phyloP scores from a whole-genome alignment of 2,329 filamentous ascomycete genomes.

The Trichoderma koningiopsis region DNA sequence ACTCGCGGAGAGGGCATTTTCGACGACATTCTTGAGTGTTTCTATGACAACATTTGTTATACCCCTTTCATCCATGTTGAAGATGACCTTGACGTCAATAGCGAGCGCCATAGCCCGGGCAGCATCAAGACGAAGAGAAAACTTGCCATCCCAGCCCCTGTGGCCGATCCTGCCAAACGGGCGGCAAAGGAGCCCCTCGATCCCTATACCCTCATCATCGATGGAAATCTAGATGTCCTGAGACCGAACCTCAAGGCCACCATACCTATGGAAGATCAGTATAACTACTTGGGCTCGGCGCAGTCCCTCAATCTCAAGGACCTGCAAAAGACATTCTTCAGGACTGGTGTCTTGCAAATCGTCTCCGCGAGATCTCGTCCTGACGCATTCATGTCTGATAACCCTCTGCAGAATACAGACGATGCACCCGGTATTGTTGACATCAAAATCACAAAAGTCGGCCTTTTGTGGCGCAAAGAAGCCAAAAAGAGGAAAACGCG shows the following conservation, averaged over 20 bases:
- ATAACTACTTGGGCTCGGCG: slow-evolving; percentile 80
- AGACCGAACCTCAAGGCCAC: slow-evolving; percentile 88
- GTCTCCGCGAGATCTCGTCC: slow-evolving; percentile 91
- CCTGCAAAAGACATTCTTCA: slow-evolving; percentile 85
- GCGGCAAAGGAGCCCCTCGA: slow-evolving; percentile 83
- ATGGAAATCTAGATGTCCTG: slow-evolving; percentile 80
- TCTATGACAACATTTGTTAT: slow-evolving; percentile 98
- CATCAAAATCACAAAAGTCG: slow-evolving; percentile 96
- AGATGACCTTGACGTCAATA: slow-evolving; percentile 80
- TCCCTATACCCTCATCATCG: slow-evolving; percentile 91
- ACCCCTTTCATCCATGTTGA: slow-evolving; percentile 98
- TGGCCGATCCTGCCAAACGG: slow-evolving; percentile 56
- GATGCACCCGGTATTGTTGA: slow-evolving; percentile 92
- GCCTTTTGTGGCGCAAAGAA: slow-evolving; percentile 92
- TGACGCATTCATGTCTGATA: slow-evolving; percentile 90
- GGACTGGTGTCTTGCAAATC: slow-evolving; percentile 90
- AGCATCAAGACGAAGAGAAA: slow-evolving; percentile 72
- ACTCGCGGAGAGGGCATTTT: slow-evolving; percentile 89
- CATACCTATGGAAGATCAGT: slow-evolving; percentile 89
- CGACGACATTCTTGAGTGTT: slow-evolving; percentile 89
- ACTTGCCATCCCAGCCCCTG: slow-evolving; percentile 66
- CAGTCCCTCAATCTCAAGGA: slow-evolving; percentile 76
- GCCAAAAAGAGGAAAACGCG: slow-evolving; percentile 89
- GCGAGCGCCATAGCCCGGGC: slow-evolving; percentile 70
- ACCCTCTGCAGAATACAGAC: slow-evolving; percentile 79